These are phyloP conservation scores for Cantharellus anzutake DNA, from an alignment of 768 basidiomycete genomes.

Conservation along the genomic window DNA sequence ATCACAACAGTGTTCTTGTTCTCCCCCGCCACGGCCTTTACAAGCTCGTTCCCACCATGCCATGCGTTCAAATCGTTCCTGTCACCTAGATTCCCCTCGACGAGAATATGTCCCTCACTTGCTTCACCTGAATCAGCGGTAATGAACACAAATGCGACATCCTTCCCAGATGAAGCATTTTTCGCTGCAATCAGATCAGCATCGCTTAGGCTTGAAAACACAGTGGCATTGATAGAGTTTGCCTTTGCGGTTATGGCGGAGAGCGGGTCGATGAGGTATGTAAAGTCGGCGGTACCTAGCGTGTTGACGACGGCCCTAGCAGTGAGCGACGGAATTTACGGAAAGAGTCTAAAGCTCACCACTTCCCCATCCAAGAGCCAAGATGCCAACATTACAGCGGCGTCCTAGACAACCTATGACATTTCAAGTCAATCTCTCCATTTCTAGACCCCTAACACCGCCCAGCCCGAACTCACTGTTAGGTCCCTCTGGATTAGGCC, in stretches of 20 bases:
- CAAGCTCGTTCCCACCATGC: constrained; percentile 19
- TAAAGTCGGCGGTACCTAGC: background rate
- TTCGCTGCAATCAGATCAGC: constrained; percentile 28
- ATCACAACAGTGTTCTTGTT: constrained; percentile 60
- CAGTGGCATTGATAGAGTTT: constrained; percentile 29
- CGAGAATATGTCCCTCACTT: background rate
- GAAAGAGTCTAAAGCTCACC: constrained; percentile 4
- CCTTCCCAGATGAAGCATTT: constrained; percentile 26
- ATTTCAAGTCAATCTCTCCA: background rate
- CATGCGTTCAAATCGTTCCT: constrained; percentile 20
- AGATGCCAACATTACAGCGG: constrained; percentile 35
- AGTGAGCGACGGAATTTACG: background rate
- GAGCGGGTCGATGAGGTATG: constrained; percentile 13
- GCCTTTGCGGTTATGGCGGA: constrained; percentile 28
- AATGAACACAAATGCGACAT: constrained; percentile 31
- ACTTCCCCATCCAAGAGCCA: constrained; percentile 38
- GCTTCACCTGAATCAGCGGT: constrained; percentile 18
- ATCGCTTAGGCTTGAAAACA: constrained; percentile 31
- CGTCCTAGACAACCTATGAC: constrained; percentile 24
- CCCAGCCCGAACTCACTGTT: constrained; percentile 34
- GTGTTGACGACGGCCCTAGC: background rate
- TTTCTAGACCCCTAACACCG: constrained; percentile 7
- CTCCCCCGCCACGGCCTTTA: constrained; percentile 39
- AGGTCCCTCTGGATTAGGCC: constrained; percentile 31
- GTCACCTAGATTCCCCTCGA: constrained; percentile 20